These are phyloP conservation scores for Osmanthus fragrans DNA, from an alignment of 257 asterid genomes.

Conservation along the genomic window DNA sequence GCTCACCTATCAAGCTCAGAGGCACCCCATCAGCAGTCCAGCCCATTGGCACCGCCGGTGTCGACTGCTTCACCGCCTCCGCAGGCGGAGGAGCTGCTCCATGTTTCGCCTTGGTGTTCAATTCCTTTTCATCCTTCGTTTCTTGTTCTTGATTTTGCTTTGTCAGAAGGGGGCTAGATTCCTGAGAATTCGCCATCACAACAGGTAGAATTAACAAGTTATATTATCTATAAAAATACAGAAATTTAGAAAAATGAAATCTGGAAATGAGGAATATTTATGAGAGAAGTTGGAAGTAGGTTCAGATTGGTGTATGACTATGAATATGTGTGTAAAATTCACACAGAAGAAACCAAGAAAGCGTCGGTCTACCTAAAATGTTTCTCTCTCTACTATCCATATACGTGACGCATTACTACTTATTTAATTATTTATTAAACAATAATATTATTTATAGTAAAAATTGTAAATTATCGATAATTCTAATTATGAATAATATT, in stretches of 20 bases:
- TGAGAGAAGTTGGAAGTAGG: too few species aligned
- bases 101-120: slow-evolving; percentile 24
- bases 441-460: too few species aligned
- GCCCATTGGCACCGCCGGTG: slow-evolving; percentile 36
- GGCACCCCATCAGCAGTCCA: slow-evolving; percentile 54
- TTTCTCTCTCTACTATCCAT: slow-evolving; percentile 26
- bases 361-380: slow-evolving; percentile 19
- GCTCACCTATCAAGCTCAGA: slow-evolving; percentile 31
- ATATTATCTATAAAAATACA: not conserved
- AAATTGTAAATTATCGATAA: too few species aligned
- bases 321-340: not conserved
- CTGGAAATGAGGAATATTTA: not conserved
- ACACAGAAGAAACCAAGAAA: slow-evolving; percentile 26
- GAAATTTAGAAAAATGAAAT: not conserved
- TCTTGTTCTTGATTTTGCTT: slow-evolving; percentile 29
- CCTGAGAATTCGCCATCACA: slow-evolving; percentile 39
- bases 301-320: not conserved
- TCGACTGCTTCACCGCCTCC: slow-evolving; percentile 12
- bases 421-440: not conserved
- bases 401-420: not conserved
- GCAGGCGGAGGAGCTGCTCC: slow-evolving; percentile 31
- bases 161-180: slow-evolving; percentile 35
- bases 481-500: not conserved
- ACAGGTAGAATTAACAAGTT: not conserved
- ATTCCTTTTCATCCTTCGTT: slow-evolving; percentile 30